Conservation (phyloP, 192 early-diverging fungal species). For the Coemansia sp. region DNA sequence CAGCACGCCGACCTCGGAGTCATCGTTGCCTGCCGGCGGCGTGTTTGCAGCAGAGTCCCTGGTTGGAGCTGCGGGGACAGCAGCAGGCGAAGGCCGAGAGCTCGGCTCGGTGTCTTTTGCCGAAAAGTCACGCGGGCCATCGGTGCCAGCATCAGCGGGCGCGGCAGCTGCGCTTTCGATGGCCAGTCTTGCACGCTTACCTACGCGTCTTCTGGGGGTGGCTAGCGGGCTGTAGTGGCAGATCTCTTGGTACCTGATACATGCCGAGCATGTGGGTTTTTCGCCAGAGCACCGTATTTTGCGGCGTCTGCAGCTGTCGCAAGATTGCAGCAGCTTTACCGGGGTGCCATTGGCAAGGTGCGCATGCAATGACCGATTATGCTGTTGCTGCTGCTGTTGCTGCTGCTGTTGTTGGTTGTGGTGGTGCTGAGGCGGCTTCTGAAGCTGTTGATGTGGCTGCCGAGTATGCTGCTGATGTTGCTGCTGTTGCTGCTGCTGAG, state of each 20-base stretch:
- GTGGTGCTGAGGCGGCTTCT: constrained; percentile 9
- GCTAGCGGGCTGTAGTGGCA: constrained; percentile 59
- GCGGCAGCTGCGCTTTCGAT: neutral
- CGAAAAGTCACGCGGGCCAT: neutral
- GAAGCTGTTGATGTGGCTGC: constrained; percentile 7
- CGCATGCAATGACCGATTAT: neutral
- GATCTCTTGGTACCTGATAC: constrained; percentile 43
- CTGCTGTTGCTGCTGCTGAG: neutral
- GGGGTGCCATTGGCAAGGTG: neutral
- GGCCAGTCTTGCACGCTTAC: constrained; percentile 21
- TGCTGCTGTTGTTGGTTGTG: constrained; percentile 7
- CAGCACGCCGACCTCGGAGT: constrained; percentile 21
- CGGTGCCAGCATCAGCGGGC: neutral
- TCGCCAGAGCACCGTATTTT: constrained; percentile 56
- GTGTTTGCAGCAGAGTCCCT: neutral
- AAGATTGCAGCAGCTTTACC: constrained; percentile 52
- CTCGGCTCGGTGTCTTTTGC: neutral
- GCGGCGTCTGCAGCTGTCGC: constrained; percentile 54
- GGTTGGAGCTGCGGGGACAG: neutral
- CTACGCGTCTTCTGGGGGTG: constrained; percentile 40
- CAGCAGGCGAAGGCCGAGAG: neutral
- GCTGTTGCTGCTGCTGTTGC: constrained; percentile 21
- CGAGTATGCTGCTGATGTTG: too few species aligned
- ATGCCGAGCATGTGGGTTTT: constrained; percentile 54
- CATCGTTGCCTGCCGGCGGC: neutral